Base-by-base conservation (phyloP, 495 filamentous ascomycete genomes). In the Lichenothelia convexa region DNA sequence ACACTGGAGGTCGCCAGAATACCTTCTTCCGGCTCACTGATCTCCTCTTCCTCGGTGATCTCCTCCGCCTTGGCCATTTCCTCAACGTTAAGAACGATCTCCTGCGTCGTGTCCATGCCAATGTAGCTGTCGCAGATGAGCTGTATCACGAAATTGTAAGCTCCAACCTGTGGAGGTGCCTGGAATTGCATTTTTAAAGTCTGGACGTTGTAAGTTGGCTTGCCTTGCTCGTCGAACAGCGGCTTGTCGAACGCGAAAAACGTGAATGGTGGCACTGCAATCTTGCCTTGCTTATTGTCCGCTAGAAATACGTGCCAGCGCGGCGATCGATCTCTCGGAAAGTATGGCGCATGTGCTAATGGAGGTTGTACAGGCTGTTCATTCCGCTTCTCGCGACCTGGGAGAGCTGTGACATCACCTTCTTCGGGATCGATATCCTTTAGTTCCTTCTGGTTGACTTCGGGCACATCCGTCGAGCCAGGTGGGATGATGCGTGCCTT, bases 1-100 rank as follows among this genome's bases (percentile, higher is more conserved):
- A n/a, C 30, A 9, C 11, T 27, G 16, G 16, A 20, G 35, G 21
- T 21, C 21, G 17, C 21, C 29, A 30, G 59, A 73, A 63, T 64
- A 92, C 89, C 89, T 64, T 94, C 89, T 50, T 95, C 89, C 6
- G 91, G 87, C 55, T 97, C 89, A 54, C 81, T 91, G 44, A 94
- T 94, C 47, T 94, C 87, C 48, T 94, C 89, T 42, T 83, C 80
- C 12, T 77, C 79, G 26, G 71, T 70, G 49, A 92, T 71, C 36
- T 74, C 72, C 21, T 68, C 75, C 13, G 78, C 86, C 61, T 86
- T 89, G 54, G 72, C 78, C 27, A 78, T 73, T 45, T 93, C 87
- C 45, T 93, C 86, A n/a, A 97, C 80, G 34, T 75, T 64, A 30
- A 97, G 63, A 9, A 76, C 84, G 22, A 93, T 82, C 41, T 91